Evolutionary conservation across 2,329 filamentous ascomycete species (phyloP).

Genomic region (Claviceps arundinis): DNA sequence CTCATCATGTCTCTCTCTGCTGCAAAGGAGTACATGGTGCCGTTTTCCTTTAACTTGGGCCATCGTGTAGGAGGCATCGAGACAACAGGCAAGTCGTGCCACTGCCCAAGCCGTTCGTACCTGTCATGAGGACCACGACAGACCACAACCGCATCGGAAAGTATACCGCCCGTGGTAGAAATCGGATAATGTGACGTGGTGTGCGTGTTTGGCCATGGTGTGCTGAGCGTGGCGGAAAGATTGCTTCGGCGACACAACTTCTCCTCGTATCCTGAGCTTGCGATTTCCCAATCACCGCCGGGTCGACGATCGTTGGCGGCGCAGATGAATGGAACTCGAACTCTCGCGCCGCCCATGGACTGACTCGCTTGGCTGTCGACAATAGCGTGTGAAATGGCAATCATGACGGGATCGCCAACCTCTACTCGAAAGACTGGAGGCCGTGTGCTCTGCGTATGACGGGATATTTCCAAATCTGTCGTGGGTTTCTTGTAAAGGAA

Average conservation of each 20-base stretch:
- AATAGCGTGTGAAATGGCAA: constrained; percentile 42
- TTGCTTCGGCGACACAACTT: constrained; percentile 63
- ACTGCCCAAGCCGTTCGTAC: constrained; percentile 44
- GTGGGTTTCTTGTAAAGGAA: constrained; percentile 41
- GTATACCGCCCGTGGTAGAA: constrained; percentile 54
- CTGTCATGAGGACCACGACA: constrained; percentile 57
- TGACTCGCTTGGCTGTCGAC: constrained; percentile 25
- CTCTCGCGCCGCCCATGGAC: constrained; percentile 17
- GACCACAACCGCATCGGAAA: constrained; percentile 58
- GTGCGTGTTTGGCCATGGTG: constrained; percentile 38
- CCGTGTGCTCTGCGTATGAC: constrained; percentile 20
- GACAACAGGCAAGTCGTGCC: constrained; percentile 53
- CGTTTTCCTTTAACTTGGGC: constrained; percentile 57
- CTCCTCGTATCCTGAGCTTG: constrained; percentile 40
- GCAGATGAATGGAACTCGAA: constrained; percentile 52
- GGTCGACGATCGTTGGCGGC: constrained; percentile 64
- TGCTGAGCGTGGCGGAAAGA: constrained; percentile 53
- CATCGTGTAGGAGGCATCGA: constrained; percentile 59
- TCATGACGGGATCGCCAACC: constrained; percentile 44
- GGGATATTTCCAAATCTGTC: constrained; percentile 28
- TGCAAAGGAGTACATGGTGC: constrained; percentile 57
- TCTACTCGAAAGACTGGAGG: constrained; percentile 38
- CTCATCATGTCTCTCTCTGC: constrained; percentile 58
- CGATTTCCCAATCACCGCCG: constrained; percentile 69
- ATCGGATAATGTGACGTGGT: constrained; percentile 53